A percentile compares a stretch with the other conserved stretches of the same genome.
Conservation (phyloP, 352 stramenopile species). For the Thraustotheca clavata region DNA sequence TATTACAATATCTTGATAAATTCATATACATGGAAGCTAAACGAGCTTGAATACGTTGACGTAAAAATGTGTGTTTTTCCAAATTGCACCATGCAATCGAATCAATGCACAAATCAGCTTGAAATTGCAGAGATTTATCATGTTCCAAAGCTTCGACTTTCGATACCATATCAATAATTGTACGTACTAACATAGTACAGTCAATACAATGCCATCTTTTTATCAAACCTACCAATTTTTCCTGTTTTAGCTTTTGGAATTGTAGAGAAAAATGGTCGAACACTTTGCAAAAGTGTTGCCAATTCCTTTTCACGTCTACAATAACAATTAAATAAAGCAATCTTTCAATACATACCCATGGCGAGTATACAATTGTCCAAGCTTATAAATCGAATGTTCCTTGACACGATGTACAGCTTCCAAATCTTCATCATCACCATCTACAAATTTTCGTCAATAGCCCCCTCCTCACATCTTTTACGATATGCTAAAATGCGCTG, state of each 20-base stretch:
- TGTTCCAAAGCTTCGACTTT: conserved; percentile 82
- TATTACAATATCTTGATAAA: not conserved
- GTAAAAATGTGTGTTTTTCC: conserved; percentile 96
- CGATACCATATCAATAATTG: conserved; percentile 96
- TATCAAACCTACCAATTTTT: conserved; percentile 86
- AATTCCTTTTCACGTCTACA: conserved; percentile 80
- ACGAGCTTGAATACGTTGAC: conserved; percentile 95
- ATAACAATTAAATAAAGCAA: conserved; percentile 22
- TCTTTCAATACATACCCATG: conserved; percentile 35
- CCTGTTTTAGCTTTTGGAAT: conserved; percentile 97
- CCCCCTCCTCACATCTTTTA: conserved; percentile 16
- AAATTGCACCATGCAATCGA: conserved; percentile 92
- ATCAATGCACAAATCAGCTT: conserved; percentile 90
- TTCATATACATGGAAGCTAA: conserved; percentile 79
- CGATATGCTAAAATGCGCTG: conserved; percentile 68
- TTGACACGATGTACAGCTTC: conserved; percentile 88
- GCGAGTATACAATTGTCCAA: conserved; percentile 89
- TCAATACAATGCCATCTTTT: not conserved
- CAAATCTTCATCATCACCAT: conserved; percentile 34
- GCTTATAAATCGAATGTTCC: conserved; percentile 94
- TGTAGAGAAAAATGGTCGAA: conserved; percentile 90
- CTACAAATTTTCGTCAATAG: not conserved
- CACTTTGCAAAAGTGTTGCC: conserved; percentile 72
- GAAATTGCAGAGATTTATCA: conserved; percentile 90
- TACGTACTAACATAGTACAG: conserved; percentile 74